Base-by-base conservation (phyloP, 805 yeast genomes). In the Wickerhamiella shivajii region DNA sequence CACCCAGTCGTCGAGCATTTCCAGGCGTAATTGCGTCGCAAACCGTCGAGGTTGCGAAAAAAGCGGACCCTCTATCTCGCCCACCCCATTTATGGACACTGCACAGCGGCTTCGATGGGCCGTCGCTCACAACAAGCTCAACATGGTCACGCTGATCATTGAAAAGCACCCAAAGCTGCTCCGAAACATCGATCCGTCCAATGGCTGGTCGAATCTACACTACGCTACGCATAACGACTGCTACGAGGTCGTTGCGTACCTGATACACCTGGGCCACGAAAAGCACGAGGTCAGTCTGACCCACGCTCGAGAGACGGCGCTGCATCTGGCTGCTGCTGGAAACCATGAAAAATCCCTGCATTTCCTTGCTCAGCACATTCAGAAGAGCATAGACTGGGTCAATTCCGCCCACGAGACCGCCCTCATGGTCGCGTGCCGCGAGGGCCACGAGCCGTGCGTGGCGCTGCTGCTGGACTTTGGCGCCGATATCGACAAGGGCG, bases 181-280 rank as follows among this genome's bases (percentile, higher is more conserved):
- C 41, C 74, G 72, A 39, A 77, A 79, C 48, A 60, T 72, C 16
- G 78, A 83, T 48, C 68, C 83, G 4, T 19, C 49, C 15, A 71
- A 74, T 47, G 94, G 94, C 2, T 81, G 93, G 93, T 64, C 78
- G 11, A 74, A 77, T 24, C 58, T 81, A 29, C 94, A 81, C 51
- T 79, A 80, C 52, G 84, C 93, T 0, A 72, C 87, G 3, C 76
- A 51, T 45, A 57, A 76, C 46, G 90, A 92, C 27, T 66, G 75
- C 40, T 75, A 74, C 45, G 64, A 76, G 35, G 64, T 79, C 10
- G 76, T 84, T 52, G 76, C 57, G 10, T 47, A 39, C 43, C 55
- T 76, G 30, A 61, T 75, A 12, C 63, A 65, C 20, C 51, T 63
- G 24, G 77, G 77, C 4, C 76, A 71, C 43, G 78, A 71, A 42